Evolutionary conservation across 2,329 filamentous ascomycete species (phyloP).

Genomic region (Elsinoe fawcettii): DNA sequence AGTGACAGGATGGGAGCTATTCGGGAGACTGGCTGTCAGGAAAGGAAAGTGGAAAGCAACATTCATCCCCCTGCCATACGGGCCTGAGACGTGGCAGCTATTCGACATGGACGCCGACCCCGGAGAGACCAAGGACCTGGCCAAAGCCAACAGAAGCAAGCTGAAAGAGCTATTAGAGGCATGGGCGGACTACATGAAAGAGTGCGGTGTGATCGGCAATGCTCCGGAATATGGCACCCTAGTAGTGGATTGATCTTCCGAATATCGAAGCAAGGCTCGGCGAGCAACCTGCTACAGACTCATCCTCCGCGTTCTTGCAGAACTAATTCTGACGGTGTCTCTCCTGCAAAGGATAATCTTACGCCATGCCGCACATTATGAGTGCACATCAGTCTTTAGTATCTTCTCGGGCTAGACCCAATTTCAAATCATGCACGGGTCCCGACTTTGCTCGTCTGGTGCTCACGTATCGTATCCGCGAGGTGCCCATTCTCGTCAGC

Average conservation of each 20-base stretch:
- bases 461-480: too few species aligned
- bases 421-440: too few species aligned
- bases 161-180: conserved; percentile 25
- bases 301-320: too few species aligned
- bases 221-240: conserved; percentile 20
- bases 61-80: conserved; percentile 26
- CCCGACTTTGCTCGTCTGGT: too few species aligned
- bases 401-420: too few species aligned
- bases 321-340: too few species aligned
- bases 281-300: too few species aligned
- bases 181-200: conserved; percentile 26
- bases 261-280: too few species aligned
- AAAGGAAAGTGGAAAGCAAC: conserved; percentile 32
- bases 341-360: too few species aligned
- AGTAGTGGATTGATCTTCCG: conserved; percentile 18
- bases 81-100: conserved; percentile 30
- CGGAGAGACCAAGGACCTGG: conserved; percentile 30
- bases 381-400: too few species aligned
- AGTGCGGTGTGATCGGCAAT: conserved; percentile 26
- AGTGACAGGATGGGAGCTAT: conserved; percentile 31
- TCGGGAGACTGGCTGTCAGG: conserved; percentile 30
- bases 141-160: conserved; percentile 22
- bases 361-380: too few species aligned
- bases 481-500: too few species aligned
- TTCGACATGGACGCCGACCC: conserved; percentile 29